Percentiles rank a stretch among this genome's conserved stretches.
These are phyloP conservation scores for Paramecium biaurelia DNA, from an alignment of 73 alveolate genomes.

Conservation along the genomic window DNA sequence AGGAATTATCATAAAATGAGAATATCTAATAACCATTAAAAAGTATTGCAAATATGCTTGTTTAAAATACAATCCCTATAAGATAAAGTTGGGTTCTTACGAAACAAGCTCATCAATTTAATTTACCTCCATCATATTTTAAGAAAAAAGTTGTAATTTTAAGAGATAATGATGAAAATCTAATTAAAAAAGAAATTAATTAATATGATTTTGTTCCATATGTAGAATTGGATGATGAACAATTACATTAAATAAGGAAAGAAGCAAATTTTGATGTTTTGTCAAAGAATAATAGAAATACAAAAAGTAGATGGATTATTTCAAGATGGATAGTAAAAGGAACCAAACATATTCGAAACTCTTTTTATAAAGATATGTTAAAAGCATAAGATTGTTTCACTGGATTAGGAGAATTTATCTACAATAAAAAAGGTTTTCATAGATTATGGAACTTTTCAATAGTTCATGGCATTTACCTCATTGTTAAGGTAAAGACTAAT, in stretches of 20 bases:
- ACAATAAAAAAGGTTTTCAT: background rate
- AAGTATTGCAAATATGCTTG: background rate
- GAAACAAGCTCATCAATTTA: background rate
- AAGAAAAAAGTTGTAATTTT: background rate
- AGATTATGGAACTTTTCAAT: background rate
- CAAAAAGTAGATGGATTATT: background rate
- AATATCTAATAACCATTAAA: background rate
- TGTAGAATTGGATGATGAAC: background rate
- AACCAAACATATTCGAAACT: background rate
- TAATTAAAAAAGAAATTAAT: background rate
- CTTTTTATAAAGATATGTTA: background rate
- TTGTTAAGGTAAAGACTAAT: background rate
- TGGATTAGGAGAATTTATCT: background rate
- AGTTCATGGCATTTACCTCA: background rate
- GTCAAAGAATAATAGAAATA: background rate
- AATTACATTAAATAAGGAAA: background rate
- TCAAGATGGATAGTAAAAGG: constrained; percentile 32
- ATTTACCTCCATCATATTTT: background rate
- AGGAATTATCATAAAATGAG: background rate
- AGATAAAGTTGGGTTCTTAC: background rate
- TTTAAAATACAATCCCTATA: background rate
- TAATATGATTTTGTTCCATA: background rate
- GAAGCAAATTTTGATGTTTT: background rate
- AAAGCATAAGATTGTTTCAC: background rate
- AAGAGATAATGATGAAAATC: background rate